Conservation (phyloP, 2,329 filamentous ascomycete species). For the Penicillium sp. region DNA sequence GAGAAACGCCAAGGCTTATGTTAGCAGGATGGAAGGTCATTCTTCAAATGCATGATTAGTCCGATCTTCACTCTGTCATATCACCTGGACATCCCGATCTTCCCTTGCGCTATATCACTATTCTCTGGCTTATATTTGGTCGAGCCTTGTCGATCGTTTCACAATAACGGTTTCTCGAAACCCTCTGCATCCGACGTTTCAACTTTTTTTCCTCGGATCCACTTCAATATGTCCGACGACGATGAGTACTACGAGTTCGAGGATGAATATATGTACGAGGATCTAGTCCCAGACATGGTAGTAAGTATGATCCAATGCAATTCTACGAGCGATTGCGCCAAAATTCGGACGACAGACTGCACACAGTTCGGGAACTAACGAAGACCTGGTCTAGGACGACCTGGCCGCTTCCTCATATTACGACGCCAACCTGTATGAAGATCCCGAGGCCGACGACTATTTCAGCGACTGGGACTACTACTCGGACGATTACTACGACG, state of each 20-base stretch:
- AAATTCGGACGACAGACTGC: neutral
- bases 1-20: constrained; percentile 26
- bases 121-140: neutral
- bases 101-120: constrained; percentile 3
- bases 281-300: constrained; percentile 34
- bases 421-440: constrained; percentile 40
- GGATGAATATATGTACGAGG: constrained; percentile 36
- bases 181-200: neutral
- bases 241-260: constrained; percentile 39
- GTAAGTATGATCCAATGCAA: constrained; percentile 23
- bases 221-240: constrained; percentile 36
- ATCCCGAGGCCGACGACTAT: constrained; percentile 41
- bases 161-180: neutral
- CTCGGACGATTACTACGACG: constrained; percentile 46
- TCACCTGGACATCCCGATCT: constrained; percentile 10
- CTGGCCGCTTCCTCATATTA: constrained; percentile 41
- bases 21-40: constrained; percentile 14
- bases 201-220: neutral
- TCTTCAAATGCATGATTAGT: constrained; percentile 18
- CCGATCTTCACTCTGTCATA: constrained; percentile 13
- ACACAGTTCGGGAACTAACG: constrained; percentile 6
- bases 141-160: neutral
- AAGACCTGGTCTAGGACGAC: constrained; percentile 35
- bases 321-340: neutral
- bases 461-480: constrained; percentile 47